Percentiles rank a stretch among this genome's conserved stretches.
Conservation (phyloP, 192 early-diverging fungal genomes). For the Mortierella antarctica region DNA sequence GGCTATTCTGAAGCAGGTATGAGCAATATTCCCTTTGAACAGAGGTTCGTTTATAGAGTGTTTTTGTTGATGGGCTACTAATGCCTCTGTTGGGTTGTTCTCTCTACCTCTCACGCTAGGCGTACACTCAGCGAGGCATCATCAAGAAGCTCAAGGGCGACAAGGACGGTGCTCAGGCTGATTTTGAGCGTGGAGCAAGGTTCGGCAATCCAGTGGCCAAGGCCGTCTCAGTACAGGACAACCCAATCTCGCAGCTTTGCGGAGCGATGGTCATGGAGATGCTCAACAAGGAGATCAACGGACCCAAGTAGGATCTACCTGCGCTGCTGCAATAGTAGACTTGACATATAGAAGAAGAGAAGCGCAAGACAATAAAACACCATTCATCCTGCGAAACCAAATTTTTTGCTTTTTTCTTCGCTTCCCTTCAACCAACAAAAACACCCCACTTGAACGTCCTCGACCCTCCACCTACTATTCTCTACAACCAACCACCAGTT, state of each 20-base stretch:
- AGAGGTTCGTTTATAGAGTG: neutral
- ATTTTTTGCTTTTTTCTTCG: no score
- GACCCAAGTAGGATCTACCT: constrained; percentile 8
- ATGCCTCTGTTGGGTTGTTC: neutral
- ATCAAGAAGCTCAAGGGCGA: constrained; percentile 57
- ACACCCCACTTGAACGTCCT: no score
- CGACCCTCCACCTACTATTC: no score
- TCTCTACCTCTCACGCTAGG: constrained; percentile 17
- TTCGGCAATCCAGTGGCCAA: constrained; percentile 62
- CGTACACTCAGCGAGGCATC: constrained; percentile 64
- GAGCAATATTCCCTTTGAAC: neutral
- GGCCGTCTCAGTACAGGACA: constrained; percentile 58
- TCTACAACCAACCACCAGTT: no score
- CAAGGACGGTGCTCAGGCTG: constrained; percentile 54
- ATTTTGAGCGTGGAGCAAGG: constrained; percentile 61
- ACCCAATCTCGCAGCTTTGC: constrained; percentile 56
- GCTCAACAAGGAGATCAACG: constrained; percentile 46
- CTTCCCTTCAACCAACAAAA: no score
- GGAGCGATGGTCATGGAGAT: constrained; percentile 56
- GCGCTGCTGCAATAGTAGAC: no score
- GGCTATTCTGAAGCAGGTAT: constrained; percentile 54
- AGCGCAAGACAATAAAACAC: no score
- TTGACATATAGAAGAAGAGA: no score
- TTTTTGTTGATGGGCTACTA: neutral
- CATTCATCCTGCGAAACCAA: no score